Base-by-base conservation (phyloP, 163 green algal genomes). In the Prototheca wickerhamii region DNA sequence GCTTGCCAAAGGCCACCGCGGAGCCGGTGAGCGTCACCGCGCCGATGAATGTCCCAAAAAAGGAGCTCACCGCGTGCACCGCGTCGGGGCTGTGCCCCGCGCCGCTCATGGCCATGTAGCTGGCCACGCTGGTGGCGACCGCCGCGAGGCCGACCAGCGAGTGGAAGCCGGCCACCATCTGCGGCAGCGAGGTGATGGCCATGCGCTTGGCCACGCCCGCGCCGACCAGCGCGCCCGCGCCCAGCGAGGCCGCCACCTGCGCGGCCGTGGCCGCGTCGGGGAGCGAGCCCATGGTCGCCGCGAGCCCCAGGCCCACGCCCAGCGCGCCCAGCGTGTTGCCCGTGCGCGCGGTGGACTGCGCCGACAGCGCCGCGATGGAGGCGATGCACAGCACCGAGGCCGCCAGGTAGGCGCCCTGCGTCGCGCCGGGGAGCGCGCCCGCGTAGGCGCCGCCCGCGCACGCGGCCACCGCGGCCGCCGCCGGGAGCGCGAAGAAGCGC, bases 151-250 rank as follows among this genome's bases (percentile, higher is more conserved):
- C 87, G 31, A 93, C 80, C 28, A 97, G 84, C 31, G 88, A 94
- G 79, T 97, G 89, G 80, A 96, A 95, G 25, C 66, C 87, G 4
- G 89, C 90, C 49, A 96, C 75, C 78, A 86, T 81, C 72, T 95
- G 85, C 0, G 89, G 89, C 72, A 97, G 78, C 49, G 88, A 78
- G 2, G 90, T 96, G 74, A 96, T 92, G 51, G 79, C 76, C 69
- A 95, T 88, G 46, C 66, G 65, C 52, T 64, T 67, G 28, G 87
- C 87, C 23, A 94, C 54, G 31, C 58, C 44, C 30, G 69, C 63
- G 35, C 88, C 87, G 17, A 80, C 34, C 4, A 57, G 70, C 12
- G 70, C 81, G 29, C 87, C 85, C 3, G 64, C n/a, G 5, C 58
- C 70, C 50, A 79, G 60, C 49, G 52, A 3, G 23, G 15, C 46